A percentile compares a stretch with the other conserved stretches of the same genome.
These are phyloP conservation scores for Salix viminalis DNA, from an alignment of 345 rosid genomes.

Conservation along the genomic window DNA sequence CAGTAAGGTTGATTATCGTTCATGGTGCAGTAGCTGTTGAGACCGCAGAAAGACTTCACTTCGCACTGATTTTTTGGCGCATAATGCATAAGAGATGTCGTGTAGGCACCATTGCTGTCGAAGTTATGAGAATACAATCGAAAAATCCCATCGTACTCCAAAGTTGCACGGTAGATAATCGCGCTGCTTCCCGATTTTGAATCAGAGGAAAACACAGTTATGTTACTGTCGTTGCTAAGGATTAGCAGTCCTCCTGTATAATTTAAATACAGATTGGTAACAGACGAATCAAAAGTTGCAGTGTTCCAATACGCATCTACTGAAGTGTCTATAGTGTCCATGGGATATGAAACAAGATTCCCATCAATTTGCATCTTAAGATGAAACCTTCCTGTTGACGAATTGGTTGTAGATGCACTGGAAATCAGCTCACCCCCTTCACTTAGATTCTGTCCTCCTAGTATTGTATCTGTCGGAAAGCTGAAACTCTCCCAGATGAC, in stretches of 20 bases:
- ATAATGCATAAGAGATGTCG: neutral
- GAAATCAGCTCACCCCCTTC: neutral
- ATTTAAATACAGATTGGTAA: neutral
- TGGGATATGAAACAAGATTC: neutral
- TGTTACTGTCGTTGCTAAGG: neutral
- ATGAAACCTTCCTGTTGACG: neutral
- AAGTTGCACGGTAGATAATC: conserved; percentile 9
- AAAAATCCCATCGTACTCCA: neutral
- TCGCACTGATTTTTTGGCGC: neutral
- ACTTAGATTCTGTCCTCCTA: neutral
- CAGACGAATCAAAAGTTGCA: rapidly evolving
- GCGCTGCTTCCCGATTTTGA: neutral
- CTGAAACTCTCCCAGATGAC: conserved; percentile 7
- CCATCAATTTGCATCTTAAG: neutral
- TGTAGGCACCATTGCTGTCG: neutral
- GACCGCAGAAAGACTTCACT: conserved; percentile 5
- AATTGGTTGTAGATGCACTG: neutral
- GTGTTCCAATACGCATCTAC: neutral
- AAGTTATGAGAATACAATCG: conserved; percentile 6
- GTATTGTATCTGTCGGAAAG: conserved; percentile 7
- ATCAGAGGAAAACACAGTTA: neutral
- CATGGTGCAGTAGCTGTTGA: conserved; percentile 16
- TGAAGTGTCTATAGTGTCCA: neutral
- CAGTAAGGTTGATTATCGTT: conserved; percentile 5
- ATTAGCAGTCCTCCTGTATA: neutral